phyloP scores from a whole-genome alignment of 2,329 filamentous ascomycete genomes.

The Neofusicoccum parvum region DNA sequence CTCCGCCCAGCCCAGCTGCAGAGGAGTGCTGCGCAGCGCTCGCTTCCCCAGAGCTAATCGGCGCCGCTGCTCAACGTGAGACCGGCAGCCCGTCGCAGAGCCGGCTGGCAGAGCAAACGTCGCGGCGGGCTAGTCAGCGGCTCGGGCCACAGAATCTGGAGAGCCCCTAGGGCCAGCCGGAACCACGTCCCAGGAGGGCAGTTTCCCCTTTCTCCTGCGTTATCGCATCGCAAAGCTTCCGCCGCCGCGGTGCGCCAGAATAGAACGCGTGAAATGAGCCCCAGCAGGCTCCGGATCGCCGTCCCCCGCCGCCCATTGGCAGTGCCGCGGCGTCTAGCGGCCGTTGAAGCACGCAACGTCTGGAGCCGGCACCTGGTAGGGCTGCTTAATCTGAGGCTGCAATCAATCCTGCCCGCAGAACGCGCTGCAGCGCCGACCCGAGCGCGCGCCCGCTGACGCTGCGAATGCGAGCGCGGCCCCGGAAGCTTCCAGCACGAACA shows the following conservation, averaged over 20 bases:
- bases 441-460: too few species aligned
- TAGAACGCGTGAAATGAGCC: constrained; percentile 2
- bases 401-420: not conserved
- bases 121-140: not conserved
- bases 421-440: not conserved
- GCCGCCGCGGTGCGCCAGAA: not conserved
- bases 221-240: constrained; percentile 3
- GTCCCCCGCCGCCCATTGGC: not conserved
- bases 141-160: constrained; percentile 2
- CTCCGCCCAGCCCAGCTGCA: not conserved
- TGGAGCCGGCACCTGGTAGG: not conserved
- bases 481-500: not conserved
- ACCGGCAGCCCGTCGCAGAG: not conserved
- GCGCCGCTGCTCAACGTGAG: not conserved
- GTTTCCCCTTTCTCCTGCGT: constrained; percentile 13
- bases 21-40: not conserved
- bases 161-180: not conserved
- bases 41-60: not conserved
- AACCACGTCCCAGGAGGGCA: not conserved
- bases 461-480: not conserved
- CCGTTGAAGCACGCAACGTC: constrained; percentile 17
- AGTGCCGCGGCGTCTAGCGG: not conserved
- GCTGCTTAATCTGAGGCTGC: not conserved
- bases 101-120: not conserved
- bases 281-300: not conserved